Base-by-base conservation (phyloP, 805 yeast species). In the Candida sphagnicola region DNA sequence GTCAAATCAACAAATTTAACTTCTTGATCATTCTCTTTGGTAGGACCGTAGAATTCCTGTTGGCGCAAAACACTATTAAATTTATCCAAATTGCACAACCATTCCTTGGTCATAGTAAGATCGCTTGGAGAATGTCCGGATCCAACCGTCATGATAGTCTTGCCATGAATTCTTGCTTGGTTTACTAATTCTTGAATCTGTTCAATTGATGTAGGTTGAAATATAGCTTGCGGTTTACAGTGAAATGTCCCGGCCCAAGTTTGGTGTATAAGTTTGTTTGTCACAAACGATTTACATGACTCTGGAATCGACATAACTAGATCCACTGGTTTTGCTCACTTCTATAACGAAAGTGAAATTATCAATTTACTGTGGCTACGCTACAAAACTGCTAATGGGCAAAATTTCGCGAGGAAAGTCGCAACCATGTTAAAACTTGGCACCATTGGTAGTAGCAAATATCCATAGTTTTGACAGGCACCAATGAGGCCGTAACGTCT, bases 111-210 rank as follows among this genome's bases (percentile, higher is more conserved):
- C 83, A 89, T 82, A 38, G 96, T 87, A 63, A 93, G 64, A 54
- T 81, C 90, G 31, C 95, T 84, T 0, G 99, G 99, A 5, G 97
- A 89, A 57, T 93, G 98, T 23, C 96, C 96, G 0, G 95, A 79
- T 0, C 99, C 99, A 6, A 86, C 90, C 2, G 85, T 78, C 72
- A 85, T 81, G 39, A 91, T 63, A 13, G 95, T 85, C 48, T 79
- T 82, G 14, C 71, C 65, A 17, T 67, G 55, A 33, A 62, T 53
- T 34, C 75, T 67, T 3, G 98, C 98, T 41, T 70, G 68, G 25
- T 74, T 67, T 21, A 91, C 87, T 39, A 91, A 69, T 14, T 64
- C 70, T 40, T 70, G 69, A 35, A 91, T 80, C 49, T 90, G 85
- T n/a, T 78, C 85, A 4, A 85, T 54, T 5, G 70, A 65, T 1